Evolutionary conservation across 331 rosid genomes (phyloP).

Genomic region (Cydonia oblonga): DNA sequence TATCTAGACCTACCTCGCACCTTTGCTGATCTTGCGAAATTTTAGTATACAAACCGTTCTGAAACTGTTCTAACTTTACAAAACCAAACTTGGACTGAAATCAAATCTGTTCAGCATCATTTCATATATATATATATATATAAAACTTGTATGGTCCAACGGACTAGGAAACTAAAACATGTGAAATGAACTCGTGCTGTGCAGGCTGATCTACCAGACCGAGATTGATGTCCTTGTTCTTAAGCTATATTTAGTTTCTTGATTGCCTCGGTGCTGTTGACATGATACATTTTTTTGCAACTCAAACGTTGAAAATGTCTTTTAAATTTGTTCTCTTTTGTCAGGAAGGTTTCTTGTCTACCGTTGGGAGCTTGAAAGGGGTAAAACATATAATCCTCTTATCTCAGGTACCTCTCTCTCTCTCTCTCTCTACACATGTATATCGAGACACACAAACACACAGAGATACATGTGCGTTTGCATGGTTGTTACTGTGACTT

Average conservation of each 20-base stretch:
- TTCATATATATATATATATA: too few relatives aligned
- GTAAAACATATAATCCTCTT: conserved; percentile 64
- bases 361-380: conserved; percentile 53
- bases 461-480: not conserved
- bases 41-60: too few relatives aligned
- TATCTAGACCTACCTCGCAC: not conserved
- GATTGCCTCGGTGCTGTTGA: not conserved
- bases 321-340: not conserved
- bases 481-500: conserved; percentile 20
- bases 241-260: not conserved
- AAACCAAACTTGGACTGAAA: not conserved
- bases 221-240: not conserved
- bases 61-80: too few relatives aligned
- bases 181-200: not conserved
- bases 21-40: not conserved
- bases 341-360: conserved; percentile 86
- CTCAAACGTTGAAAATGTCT: not conserved
- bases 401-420: conserved; percentile 60
- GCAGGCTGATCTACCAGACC: not conserved
- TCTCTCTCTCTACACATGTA: not conserved
- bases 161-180: not conserved
- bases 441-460: not conserved
- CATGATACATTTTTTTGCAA: not conserved
- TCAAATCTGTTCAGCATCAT: not conserved
- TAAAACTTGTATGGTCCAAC: too few relatives aligned